These are phyloP conservation scores for Fusarium sp. DNA, from an alignment of 2,329 filamentous ascomycete genomes.

Conservation along the genomic window DNA sequence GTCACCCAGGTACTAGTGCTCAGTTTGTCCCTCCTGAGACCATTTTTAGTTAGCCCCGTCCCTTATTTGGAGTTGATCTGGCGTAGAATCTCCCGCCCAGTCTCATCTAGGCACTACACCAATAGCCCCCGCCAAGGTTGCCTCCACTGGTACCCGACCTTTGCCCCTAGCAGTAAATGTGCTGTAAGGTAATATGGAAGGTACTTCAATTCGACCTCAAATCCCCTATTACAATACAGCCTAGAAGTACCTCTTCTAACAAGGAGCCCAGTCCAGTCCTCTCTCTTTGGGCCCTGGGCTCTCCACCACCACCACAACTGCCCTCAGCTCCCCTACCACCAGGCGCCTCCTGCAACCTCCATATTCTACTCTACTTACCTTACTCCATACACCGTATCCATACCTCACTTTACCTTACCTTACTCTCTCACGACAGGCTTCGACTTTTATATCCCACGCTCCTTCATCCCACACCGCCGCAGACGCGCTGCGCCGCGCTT, in stretches of 20 bases:
- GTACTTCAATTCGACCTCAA: slow-evolving; percentile 10
- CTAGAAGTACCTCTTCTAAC: slow-evolving; percentile 16
- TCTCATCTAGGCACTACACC: slow-evolving; percentile 12
- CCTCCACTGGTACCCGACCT: slow-evolving; percentile 31
- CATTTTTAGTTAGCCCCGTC: slow-evolving; percentile 20
- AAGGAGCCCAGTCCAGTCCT: slow-evolving; percentile 6
- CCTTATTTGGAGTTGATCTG: slow-evolving; percentile 31
- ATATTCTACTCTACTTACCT: background rate
- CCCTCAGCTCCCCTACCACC: slow-evolving; percentile 45
- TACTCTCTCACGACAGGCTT: slow-evolving; percentile 47
- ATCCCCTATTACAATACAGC: slow-evolving; percentile 32
- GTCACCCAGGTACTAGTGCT: slow-evolving; percentile 17
- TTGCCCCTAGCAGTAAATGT: slow-evolving; percentile 28
- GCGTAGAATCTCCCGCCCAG: slow-evolving; percentile 15
- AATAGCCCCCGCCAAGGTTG: slow-evolving; percentile 22
- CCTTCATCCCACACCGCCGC: slow-evolving; percentile 44
- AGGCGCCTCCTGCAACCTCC: slow-evolving; percentile 42
- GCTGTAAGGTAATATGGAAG: background rate
- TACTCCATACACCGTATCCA: slow-evolving; percentile 28
- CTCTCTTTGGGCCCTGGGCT: slow-evolving; percentile 26
- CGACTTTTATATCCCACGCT: slow-evolving; percentile 48
- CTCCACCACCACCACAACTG: slow-evolving; percentile 33
- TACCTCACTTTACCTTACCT: slow-evolving; percentile 33
- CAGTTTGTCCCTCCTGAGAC: slow-evolving; percentile 15
- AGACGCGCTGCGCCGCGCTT: slow-evolving; percentile 47